A percentile compares a stretch with the other conserved stretches of the same genome.
These are phyloP conservation scores for Lachnellula suecica DNA, from an alignment of 2,329 filamentous ascomycete genomes.

Conservation along the genomic window DNA sequence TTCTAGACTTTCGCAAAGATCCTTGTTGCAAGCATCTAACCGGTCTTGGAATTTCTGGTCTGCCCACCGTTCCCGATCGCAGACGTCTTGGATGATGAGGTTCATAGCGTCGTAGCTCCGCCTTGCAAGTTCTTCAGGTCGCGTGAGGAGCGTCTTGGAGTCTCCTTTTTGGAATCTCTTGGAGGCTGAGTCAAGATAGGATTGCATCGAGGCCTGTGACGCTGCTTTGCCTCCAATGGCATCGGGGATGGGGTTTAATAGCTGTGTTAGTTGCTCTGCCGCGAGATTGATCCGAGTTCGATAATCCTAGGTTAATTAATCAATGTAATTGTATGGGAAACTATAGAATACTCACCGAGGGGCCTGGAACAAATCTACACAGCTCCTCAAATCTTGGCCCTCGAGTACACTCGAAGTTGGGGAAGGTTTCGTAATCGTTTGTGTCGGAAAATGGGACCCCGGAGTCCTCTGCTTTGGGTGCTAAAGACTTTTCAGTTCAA, in stretches of 20 bases:
- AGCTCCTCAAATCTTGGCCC: constrained; percentile 25
- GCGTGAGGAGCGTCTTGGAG: constrained; percentile 17
- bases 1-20: constrained; percentile 16
- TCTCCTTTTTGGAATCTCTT: constrained; percentile 6
- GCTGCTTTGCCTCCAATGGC: constrained; percentile 1
- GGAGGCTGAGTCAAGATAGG: not conserved
- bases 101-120: constrained; percentile 20
- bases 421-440: constrained; percentile 31
- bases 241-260: constrained; percentile 10
- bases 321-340: not conserved
- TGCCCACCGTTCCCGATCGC: constrained; percentile 12
- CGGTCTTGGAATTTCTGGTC: constrained; percentile 14
- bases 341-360: constrained; percentile 22
- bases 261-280: constrained; percentile 20
- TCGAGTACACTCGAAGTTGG: constrained; percentile 30
- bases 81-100: constrained; percentile 19
- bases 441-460: constrained; percentile 23
- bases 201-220: constrained; percentile 3
- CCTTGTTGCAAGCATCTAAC: constrained; percentile 18
- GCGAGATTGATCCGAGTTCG: constrained; percentile 22
- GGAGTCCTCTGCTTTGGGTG: constrained; percentile 10
- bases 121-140: constrained; percentile 18
- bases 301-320: constrained; percentile 19
- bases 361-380: constrained; percentile 23
- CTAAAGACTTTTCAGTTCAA: not conserved